A percentile compares a stretch with the other conserved stretches of the same genome.
phyloP scores from a whole-genome alignment of 73 alveolate genomes.

The Durusdinium trenchii region DNA sequence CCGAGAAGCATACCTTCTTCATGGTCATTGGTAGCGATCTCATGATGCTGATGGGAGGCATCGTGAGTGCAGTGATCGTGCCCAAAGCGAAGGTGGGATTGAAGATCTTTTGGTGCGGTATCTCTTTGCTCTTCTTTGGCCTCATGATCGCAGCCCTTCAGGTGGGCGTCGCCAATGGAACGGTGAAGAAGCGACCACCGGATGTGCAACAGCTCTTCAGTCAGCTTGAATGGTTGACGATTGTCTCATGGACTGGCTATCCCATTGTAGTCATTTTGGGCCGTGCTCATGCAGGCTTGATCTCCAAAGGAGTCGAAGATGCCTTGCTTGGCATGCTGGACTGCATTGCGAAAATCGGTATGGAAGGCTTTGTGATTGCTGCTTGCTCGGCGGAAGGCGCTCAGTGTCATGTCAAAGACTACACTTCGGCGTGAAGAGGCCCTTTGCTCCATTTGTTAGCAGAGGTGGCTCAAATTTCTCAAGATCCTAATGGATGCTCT shows the following conservation, averaged over 20 bases:
- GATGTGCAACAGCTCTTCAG: constrained; percentile 33
- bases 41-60: constrained; percentile 53
- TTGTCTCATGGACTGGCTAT: constrained; percentile 68
- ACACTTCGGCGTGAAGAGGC: no score
- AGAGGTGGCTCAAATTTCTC: no score
- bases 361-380: constrained; percentile 53
- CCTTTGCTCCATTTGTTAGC: no score
- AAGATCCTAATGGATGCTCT: no score
- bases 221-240: constrained; percentile 14
- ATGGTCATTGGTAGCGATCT: constrained; percentile 32
- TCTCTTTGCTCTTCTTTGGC: neutral
- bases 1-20: constrained; percentile 40
- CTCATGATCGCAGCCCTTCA: constrained; percentile 20
- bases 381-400: constrained; percentile 29
- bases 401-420: constrained; percentile 22
- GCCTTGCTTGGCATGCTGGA: constrained; percentile 70
- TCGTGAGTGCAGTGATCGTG: constrained; percentile 50
- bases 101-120: constrained; percentile 1
- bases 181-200: constrained; percentile 13
- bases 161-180: constrained; percentile 19
- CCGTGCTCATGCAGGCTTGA: constrained; percentile 18
- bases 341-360: constrained; percentile 52
- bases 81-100: constrained; percentile 21
- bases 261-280: constrained; percentile 74
- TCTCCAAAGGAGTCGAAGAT: constrained; percentile 45